Percentiles rank a stretch among this genome's conserved stretches.
Evolutionary conservation across 345 rosid species (phyloP).

Genomic region (Geranium rotundifolium): DNA sequence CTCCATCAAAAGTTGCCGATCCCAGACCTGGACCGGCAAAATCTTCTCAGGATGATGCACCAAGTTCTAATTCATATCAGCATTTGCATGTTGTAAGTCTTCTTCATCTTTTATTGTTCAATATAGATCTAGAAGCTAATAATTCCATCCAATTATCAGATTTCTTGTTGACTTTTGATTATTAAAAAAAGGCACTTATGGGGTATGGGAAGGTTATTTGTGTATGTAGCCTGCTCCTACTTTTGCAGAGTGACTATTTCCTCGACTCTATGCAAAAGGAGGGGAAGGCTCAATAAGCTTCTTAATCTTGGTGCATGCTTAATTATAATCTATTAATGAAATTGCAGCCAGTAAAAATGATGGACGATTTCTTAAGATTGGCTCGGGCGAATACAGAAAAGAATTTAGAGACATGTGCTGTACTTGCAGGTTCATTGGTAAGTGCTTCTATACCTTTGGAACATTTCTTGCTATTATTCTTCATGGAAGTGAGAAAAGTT

Average conservation of each 20-base stretch:
- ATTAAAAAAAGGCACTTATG: background rate
- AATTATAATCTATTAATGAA: background rate
- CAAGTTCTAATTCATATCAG: slow-evolving; percentile 50
- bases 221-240: background rate
- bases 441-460: slow-evolving; percentile 13
- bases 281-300: background rate
- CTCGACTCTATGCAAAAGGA: no score
- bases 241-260: background rate
- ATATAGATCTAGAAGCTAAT: background rate
- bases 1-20: slow-evolving; percentile 93
- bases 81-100: slow-evolving; percentile 76
- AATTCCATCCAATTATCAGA: background rate
- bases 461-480: background rate
- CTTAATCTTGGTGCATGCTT: background rate
- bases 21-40: slow-evolving; percentile 98
- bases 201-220: background rate
- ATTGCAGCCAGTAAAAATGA: slow-evolving; percentile 72
- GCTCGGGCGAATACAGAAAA: slow-evolving; percentile 73
- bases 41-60: slow-evolving; percentile 37
- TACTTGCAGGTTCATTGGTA: slow-evolving; percentile 92
- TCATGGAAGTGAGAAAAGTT: background rate
- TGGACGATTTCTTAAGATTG: slow-evolving; percentile 77
- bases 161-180: background rate
- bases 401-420: slow-evolving; percentile 89
- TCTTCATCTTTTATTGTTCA: slow-evolving; percentile 1